Base-by-base conservation (phyloP, 768 basidiomycete genomes). In the Tulasnella sp. region DNA sequence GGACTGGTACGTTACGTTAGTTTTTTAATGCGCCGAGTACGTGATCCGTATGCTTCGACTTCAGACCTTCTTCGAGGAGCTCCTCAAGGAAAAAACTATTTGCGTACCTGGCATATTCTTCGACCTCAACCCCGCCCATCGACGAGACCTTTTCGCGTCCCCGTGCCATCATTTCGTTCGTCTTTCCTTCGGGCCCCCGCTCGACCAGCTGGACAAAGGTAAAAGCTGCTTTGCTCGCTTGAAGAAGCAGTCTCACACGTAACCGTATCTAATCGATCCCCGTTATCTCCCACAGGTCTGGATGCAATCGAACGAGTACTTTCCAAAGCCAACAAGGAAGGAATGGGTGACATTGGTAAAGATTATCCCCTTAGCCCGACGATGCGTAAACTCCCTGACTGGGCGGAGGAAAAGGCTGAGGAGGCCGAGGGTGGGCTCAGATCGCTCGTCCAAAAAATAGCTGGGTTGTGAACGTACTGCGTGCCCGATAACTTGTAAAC, bases 151-250 rank as follows among this genome's bases (percentile, higher is more conserved):
- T 74, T 94, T 97, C 86, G 90, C 91, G 81, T 95, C 93, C 20
- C 93, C 95, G 13, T 96, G 94, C 85, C 92, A 94, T 84, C 91
- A 93, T 83, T 98, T 93, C 81, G 91, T 98, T 35, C 90, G 96
- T 32, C 84, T 98, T 48, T 93, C 92, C 39, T 95, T 95, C 82
- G 93, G 94, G 0, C 94, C 94, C 7, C 92, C 93, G 29, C 81
- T 96, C 70, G 89, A 90, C 78, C 91, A 91, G 81, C 88, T 96
- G 61, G 92, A 96, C 80, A 91, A 87, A 85, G 95, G 93, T 88
- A 74, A 32, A 35, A 85, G 81, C 42, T 74, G 35, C 15, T 44
- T 57, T 42, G 16, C 39, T 51, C 39, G 48, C 42, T 77, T 67
- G 61, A 35, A 67, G 61, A 67, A 67, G 51, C 51, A 10, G 4